Base-by-base conservation (phyloP, 805 yeast genomes). In the Candida qinlingensis region DNA sequence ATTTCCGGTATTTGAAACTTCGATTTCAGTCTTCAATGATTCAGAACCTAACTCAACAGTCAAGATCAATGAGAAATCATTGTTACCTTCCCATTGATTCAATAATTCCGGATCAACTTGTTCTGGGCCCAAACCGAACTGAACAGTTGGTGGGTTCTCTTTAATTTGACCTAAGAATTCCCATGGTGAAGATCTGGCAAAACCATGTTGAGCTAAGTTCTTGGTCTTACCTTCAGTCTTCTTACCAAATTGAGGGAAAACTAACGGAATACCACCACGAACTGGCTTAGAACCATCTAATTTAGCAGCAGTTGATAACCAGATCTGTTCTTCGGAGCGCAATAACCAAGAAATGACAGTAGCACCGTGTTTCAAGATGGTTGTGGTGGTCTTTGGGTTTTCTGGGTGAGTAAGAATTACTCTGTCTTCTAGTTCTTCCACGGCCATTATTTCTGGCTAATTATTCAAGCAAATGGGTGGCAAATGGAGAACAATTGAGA, bases 211-310 rank as follows among this genome's bases (percentile, higher is more conserved):
- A 19, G 97, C 97, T 54, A 94, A 76, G 35, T 76, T 65, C 45
- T 72, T 74, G 37, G 90, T 79, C 36, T 71, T 69, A 4, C 87
- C 86, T 48, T 46, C 46, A 7, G 77, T 72, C 54, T 82, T 66
- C 56, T 81, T 90, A 51, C 99, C 98, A 60, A 87, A 87, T 2
- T 85, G 87, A 3, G 99, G 99, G 76, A 94, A 94, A 7, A 92
- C 98, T 27, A 94, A 72, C 10, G 99, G 99, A 46, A 94, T 87
- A 45, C 99, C 99, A 55, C 99, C 99, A 65, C 99, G 80, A 19
- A 94, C 97, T 2, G 99, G 95, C 62, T 85, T 87, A 41, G 92
- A 70, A 9, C 98, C 98, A 62, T 94, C 98, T 52, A 92, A 70
- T 59, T 82, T 81, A 42, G 98, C 96, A 37, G 79, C 92, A 9